Evolutionary conservation across 768 basidiomycete genomes (phyloP).

Genomic region (Lactarius psammicola): DNA sequence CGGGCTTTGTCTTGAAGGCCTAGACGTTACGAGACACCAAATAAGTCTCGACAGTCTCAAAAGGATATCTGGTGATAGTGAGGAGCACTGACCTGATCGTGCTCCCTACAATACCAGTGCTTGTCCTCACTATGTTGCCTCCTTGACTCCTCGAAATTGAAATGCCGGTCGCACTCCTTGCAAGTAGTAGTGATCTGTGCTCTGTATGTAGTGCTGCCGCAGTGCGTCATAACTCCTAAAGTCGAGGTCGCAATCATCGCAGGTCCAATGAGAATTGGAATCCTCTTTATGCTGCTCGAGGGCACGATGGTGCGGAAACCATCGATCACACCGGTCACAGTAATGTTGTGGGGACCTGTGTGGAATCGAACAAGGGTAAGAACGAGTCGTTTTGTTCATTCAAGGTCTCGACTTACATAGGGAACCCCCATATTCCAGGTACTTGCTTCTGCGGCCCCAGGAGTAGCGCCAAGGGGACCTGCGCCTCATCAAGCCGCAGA

Average conservation of each 20-base stretch:
- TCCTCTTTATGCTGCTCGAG: constrained; percentile 32
- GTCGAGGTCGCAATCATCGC: constrained; percentile 46
- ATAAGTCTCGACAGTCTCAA: not conserved
- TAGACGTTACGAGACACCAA: not conserved
- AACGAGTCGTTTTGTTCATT: no score
- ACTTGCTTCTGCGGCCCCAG: no score
- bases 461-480: no score
- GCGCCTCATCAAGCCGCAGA: no score
- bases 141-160: not conserved
- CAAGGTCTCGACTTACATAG: no score
- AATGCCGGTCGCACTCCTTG: not conserved
- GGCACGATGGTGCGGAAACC: constrained; percentile 27
- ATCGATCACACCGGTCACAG: not conserved
- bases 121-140: not conserved
- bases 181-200: constrained; percentile 3
- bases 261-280: constrained; percentile 43
- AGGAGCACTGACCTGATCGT: constrained; percentile 17
- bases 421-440: no score
- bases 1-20: constrained; percentile 42
- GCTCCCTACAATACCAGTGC: not conserved
- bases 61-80: constrained; percentile 9
- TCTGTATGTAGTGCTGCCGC: not conserved
- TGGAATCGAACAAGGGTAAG: no score
- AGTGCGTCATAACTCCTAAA: constrained; percentile 34
- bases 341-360: no score